phyloP scores from a whole-genome alignment of 2,329 filamentous ascomycete genomes.

The Cordyceps pruinosa region DNA sequence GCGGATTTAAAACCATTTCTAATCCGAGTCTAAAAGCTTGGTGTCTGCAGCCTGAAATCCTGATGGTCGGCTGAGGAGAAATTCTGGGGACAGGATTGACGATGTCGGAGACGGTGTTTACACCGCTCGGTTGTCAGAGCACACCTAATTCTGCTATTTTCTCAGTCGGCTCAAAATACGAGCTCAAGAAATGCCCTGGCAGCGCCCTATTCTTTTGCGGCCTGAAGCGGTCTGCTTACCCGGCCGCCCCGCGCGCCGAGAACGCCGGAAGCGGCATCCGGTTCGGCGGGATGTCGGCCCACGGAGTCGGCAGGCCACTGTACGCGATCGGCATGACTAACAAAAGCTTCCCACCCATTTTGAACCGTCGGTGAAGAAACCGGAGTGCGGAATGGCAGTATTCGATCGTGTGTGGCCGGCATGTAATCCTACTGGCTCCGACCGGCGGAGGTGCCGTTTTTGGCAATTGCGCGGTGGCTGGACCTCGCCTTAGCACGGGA shows the following conservation, averaged over 20 bases:
- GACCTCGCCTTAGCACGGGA: too few species aligned
- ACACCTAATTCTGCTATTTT: not conserved
- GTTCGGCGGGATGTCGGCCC: not conserved
- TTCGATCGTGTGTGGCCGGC: not conserved
- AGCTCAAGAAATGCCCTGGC: too few species aligned
- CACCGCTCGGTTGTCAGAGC: not conserved
- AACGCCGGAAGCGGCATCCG: too few species aligned
- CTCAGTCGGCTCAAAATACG: too few species aligned
- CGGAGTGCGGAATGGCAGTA: not conserved
- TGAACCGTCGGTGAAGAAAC: too few species aligned
- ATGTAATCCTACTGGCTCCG: not conserved
- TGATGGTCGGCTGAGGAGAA: constrained; percentile 8
- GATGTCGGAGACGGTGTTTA: not conserved
- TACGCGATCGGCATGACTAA: not conserved
- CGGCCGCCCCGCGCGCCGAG: too few species aligned
- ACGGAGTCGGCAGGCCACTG: not conserved
- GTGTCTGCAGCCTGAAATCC: not conserved
- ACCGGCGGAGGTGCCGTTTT: constrained; percentile 4
- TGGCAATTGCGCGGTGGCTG: too few species aligned
- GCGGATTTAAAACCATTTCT: not conserved
- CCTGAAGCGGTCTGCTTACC: not conserved
- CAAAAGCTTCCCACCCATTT: not conserved
- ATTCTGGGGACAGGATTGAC: not conserved
- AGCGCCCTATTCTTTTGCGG: not conserved
- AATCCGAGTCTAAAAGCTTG: not conserved